Base-by-base conservation (phyloP, 2,329 filamentous ascomycete species). In the Aureobasidium sp. region DNA sequence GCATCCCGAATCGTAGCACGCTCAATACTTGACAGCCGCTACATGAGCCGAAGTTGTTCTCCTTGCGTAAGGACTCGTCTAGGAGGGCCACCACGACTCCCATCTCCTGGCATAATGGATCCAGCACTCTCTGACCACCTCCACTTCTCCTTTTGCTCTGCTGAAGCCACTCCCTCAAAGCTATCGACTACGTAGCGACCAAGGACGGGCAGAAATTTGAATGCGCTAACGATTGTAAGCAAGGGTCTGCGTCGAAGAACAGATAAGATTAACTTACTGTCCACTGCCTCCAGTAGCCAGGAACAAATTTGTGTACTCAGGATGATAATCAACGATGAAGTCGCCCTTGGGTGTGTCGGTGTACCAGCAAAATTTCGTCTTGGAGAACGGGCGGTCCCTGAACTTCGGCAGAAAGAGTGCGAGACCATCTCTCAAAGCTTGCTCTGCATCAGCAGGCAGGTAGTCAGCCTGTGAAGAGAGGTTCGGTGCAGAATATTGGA, bases 251-350 rank as follows among this genome's bases (percentile, higher is more conserved):
- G 11, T 31, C 25, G n/a, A 2, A 6, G 1, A 6, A n/a, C 17
- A 3, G 11, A 17, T 5, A 15, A n/a, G 0, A 5, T 20, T 2
- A 2, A 66, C 67, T 66, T 55, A 70, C 68, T 84, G 82, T 0
- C 83, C 83, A 39, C 79, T 81, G 0, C 83, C 84, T 1, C 81
- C 83, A 0, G 82, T 84, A 3, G 81, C 82, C 0, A 84, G 74
- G 66, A 83, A 79, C 0, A 85, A 66, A 0, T 78, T 76, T n/a
- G 70, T 66, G 59, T 74, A 76, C 17, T 66, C 69, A 0, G 80
- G 78, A 47, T 81, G 76, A 42, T 73, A 74, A 37, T 77, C 74
- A 42, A 84, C 75, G 4, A 83, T 72, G 61, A 81, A 82, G 36
- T 82, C 77, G 37, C 81, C 81, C 34, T 78, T 75, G 4, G 76